Conservation (phyloP, 108 stramenopile genomes). For the Skeletonema grethae region DNA sequence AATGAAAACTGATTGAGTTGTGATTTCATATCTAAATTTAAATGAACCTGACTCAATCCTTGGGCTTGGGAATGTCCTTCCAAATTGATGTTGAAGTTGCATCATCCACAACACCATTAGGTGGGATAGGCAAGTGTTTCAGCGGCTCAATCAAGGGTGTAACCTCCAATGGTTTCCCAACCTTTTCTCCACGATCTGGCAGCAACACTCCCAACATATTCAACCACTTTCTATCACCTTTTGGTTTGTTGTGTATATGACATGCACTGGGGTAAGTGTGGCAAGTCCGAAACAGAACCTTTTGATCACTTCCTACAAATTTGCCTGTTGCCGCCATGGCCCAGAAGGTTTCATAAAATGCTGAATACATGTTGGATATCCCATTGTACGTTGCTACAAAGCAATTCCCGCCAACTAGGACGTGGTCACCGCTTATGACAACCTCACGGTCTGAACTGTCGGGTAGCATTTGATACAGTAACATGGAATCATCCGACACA, state of each 20-base stretch:
- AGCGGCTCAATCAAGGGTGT: constrained; percentile 18
- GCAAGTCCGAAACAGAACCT: constrained; percentile 47
- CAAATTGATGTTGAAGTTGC: constrained; percentile 23
- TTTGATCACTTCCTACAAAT: constrained; percentile 54
- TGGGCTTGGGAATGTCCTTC: constrained; percentile 5
- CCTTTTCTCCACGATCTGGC: constrained; percentile 33
- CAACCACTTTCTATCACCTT: constrained; percentile 25
- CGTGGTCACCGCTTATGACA: constrained; percentile 38
- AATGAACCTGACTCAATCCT: constrained; percentile 8
- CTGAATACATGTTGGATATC: constrained; percentile 47
- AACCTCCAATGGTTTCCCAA: constrained; percentile 29
- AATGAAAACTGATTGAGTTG: not conserved
- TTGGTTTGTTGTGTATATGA: constrained; percentile 42
- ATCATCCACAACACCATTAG: constrained; percentile 39
- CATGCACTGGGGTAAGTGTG: constrained; percentile 46
- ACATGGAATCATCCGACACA: constrained; percentile 36
- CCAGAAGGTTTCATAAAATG: constrained; percentile 53
- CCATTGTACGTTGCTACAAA: constrained; percentile 47
- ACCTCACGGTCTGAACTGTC: constrained; percentile 23
- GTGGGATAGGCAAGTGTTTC: constrained; percentile 37
- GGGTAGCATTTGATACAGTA: constrained; percentile 43
- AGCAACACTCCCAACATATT: constrained; percentile 45
- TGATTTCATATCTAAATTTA: not conserved
- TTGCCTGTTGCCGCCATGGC: constrained; percentile 41
- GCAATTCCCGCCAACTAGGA: constrained; percentile 48